A percentile compares a stretch with the other conserved stretches of the same genome.
phyloP scores from a whole-genome alignment of 495 filamentous ascomycete genomes.

The Daldinia vernicosa region DNA sequence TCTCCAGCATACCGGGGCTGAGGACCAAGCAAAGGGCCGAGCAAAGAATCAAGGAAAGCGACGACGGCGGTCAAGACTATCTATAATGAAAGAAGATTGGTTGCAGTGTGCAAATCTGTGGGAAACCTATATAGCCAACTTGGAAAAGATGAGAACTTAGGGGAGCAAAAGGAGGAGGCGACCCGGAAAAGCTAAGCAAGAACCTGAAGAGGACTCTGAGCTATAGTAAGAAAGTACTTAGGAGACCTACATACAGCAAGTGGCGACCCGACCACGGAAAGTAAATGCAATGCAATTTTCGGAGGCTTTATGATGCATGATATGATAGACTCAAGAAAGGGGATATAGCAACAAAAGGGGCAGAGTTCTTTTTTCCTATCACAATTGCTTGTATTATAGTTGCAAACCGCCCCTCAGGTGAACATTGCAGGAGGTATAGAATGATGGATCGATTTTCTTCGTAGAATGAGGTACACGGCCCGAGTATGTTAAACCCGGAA shows the following conservation, averaged over 20 bases:
- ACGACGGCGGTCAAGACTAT: too few relatives aligned
- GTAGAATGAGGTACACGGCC: too few relatives aligned
- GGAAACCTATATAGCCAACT: not conserved
- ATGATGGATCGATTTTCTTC: too few relatives aligned
- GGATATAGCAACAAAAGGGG: too few relatives aligned
- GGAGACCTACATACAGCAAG: too few relatives aligned
- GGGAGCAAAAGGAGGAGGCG: not conserved
- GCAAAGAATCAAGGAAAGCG: not conserved
- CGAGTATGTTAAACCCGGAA: too few relatives aligned
- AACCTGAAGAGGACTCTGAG: not conserved
- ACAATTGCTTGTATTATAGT: not conserved
- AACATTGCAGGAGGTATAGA: not conserved
- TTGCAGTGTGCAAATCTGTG: not conserved
- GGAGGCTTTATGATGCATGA: too few relatives aligned
- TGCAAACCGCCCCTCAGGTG: not conserved
- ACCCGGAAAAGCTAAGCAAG: not conserved
- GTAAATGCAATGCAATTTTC: too few relatives aligned
- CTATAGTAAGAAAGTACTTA: not conserved
- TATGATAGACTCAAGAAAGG: not conserved
- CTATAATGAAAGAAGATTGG: not conserved
- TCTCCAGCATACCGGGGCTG: not conserved
- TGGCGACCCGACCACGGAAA: too few relatives aligned
- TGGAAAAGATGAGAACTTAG: not conserved
- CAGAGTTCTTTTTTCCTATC: too few relatives aligned
- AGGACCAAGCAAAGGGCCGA: too few relatives aligned